phyloP scores from a whole-genome alignment of 768 basidiomycete species.

The Asterophora parasitica region DNA sequence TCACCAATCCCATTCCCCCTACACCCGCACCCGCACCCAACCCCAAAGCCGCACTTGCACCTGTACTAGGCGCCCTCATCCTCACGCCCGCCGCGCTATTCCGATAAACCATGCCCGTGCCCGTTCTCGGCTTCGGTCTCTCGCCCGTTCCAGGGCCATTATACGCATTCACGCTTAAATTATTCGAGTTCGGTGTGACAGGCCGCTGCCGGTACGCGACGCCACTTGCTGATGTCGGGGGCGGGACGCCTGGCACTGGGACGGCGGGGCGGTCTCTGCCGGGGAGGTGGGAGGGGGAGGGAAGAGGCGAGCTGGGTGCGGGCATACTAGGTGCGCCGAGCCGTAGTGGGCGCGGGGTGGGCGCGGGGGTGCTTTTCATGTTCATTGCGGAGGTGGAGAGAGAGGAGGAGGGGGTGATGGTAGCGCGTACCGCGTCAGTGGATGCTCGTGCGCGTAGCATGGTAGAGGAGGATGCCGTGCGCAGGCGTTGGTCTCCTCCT shows the following conservation, averaged over 20 bases:
- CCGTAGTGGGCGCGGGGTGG: conserved; percentile 13
- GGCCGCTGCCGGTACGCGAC: conserved; percentile 18
- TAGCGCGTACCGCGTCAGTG: neutral
- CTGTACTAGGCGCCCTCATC: too few relatives aligned
- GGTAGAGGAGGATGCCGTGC: too few relatives aligned
- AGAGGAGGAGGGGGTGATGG: neutral
- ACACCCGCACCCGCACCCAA: too few relatives aligned
- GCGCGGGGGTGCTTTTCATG: neutral
- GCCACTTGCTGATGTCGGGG: too few relatives aligned
- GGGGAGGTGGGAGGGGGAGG: conserved; percentile 21
- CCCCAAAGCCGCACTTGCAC: too few relatives aligned
- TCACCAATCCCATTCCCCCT: too few relatives aligned
- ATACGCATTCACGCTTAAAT: too few relatives aligned
- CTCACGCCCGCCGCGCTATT: too few relatives aligned
- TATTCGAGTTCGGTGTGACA: neutral
- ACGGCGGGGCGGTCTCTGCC: conserved; percentile 29
- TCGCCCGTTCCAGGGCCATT: neutral
- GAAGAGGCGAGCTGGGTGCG: neutral
- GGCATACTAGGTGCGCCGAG: conserved; percentile 17
- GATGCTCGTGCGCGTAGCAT: too few relatives aligned
- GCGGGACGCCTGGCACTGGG: conserved; percentile 27
- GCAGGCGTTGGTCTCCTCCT: too few relatives aligned
- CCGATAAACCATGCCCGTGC: conserved; percentile 67
- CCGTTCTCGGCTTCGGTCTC: conserved; percentile 53
- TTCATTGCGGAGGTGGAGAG: too few relatives aligned